Evolutionary conservation across 805 yeast species (phyloP).

Genomic region (Clavispora phyllophila): DNA sequence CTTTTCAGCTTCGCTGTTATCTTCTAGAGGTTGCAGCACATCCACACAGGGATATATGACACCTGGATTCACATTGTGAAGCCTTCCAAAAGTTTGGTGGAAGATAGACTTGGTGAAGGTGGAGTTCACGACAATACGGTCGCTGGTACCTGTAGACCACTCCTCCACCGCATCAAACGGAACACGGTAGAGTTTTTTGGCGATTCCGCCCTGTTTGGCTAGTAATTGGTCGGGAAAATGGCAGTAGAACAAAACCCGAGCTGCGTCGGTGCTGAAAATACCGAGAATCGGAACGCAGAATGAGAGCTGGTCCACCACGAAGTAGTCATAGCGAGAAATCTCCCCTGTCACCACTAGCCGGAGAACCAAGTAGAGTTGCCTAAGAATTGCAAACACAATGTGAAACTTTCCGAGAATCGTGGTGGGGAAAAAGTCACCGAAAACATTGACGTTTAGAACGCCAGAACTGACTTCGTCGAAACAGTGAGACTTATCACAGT

Average conservation of each 20-base stretch:
- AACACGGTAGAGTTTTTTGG: conserved; percentile 63
- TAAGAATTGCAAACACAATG: conserved; percentile 74
- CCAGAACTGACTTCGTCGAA: conserved; percentile 80
- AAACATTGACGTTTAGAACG: conserved; percentile 56
- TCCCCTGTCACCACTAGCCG: conserved; percentile 45
- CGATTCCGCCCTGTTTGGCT: conserved; percentile 49
- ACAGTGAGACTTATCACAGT: conserved; percentile 81
- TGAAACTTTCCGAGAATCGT: conserved; percentile 59
- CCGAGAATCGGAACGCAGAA: conserved; percentile 73
- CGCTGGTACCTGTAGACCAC: conserved; percentile 70
- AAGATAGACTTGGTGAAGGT: conserved; percentile 73
- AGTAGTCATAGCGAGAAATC: conserved; percentile 54
- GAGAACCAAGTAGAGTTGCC: conserved; percentile 68
- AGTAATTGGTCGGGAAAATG: conserved; percentile 92
- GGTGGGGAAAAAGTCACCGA: conserved; percentile 84
- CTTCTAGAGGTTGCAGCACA: conserved; percentile 16
- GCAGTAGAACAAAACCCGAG: conserved; percentile 78
- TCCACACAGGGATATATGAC: conserved; percentile 82
- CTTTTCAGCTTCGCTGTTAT: conserved; percentile 17
- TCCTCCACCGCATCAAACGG: conserved; percentile 88
- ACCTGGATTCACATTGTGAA: conserved; percentile 38
- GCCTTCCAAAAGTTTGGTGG: conserved; percentile 51
- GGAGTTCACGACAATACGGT: conserved; percentile 82
- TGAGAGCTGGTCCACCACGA: conserved; percentile 84
- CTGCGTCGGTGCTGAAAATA: conserved; percentile 30